Evolutionary conservation across 176 grass and related monocot genomes (phyloP), one percentile per base, ranked within the genome.

Genomic region (Eleusine indica): DNA sequence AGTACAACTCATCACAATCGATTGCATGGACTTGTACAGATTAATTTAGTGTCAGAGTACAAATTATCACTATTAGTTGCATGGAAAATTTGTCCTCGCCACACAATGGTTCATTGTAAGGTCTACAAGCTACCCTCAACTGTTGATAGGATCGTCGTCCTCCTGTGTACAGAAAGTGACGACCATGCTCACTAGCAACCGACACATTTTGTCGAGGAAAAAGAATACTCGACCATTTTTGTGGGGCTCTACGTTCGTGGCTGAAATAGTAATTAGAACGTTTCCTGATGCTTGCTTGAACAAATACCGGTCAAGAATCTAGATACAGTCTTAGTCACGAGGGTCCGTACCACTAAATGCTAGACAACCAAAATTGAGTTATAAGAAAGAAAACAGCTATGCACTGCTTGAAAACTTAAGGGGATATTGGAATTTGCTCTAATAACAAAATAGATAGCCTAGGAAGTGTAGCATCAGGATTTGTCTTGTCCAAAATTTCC

Each of bases 341-440:
- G 74, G 79, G 79, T 40, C 79, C 88, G 74, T 82, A 39, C 68
- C 48, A 83, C 38, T 90, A 69, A 86, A 90, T 86, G 83, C 74
- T 67, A 86, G 79, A 86, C 74, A 89, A 60, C 84, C 58, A 73
- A 79, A 74, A 73, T 86, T 49, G 57, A 77, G 25, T 48, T 32
- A 78, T 78, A 21, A 67, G 49, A 46, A 9, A 49, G 42, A 78
- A 46, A 48, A 39, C 60, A 64, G 44, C 22, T 54, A 54, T 66
- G n/a, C 46, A 10, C 21, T 66, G 35, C 66, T 37, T 71, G 77
- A 21, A 67, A 69, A 38, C 10, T 64, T 28, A 61, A 68, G 11
- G 58, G 29, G 16, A 21, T 60, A 67, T 79, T 86, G 88, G 72
- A 85, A 17, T 71, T 72, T 41, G 42, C 38, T 76, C 65, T 39